phyloP scores from a whole-genome alignment of 495 filamentous ascomycete species.

The Talaromyces thailandensis region DNA sequence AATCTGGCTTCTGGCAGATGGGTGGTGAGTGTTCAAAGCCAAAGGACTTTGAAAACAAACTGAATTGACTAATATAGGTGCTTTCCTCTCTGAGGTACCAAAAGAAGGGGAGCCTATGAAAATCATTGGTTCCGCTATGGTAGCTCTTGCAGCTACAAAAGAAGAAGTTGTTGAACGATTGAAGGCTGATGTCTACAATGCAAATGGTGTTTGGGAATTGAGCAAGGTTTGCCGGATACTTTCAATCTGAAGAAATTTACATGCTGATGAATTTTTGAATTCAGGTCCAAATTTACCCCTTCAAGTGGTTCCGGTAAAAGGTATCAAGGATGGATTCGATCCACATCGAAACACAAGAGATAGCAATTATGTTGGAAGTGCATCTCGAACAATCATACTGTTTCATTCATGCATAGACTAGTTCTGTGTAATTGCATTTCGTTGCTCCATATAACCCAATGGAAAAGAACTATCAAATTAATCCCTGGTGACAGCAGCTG shows the following conservation, averaged over 20 bases:
- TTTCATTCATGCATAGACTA: not conserved
- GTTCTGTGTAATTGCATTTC: not conserved
- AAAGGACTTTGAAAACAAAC: not conserved
- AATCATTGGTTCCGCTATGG: not conserved
- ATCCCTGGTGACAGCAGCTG: not conserved
- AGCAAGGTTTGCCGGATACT: not conserved
- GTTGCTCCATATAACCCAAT: not conserved
- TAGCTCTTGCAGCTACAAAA: not conserved
- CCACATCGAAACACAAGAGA: not conserved
- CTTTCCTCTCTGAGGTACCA: not conserved
- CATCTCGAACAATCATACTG: not conserved
- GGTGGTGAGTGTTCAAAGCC: not conserved
- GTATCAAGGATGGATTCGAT: not conserved
- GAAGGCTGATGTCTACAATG: not conserved
- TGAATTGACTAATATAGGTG: not conserved
- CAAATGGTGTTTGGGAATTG: not conserved
- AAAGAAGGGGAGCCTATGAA: not conserved
- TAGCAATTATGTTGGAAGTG: not conserved
- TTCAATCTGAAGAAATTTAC: not conserved
- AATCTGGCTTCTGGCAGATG: not conserved
- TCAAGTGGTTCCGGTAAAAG: not conserved
- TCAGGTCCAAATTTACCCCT: not conserved
- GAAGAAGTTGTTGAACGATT: not conserved
- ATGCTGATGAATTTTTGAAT: not conserved
- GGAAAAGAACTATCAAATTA: not conserved